Evolutionary conservation across 371 early-diverging fungal genomes (phyloP).

Genomic region (Coemansia sp.): DNA sequence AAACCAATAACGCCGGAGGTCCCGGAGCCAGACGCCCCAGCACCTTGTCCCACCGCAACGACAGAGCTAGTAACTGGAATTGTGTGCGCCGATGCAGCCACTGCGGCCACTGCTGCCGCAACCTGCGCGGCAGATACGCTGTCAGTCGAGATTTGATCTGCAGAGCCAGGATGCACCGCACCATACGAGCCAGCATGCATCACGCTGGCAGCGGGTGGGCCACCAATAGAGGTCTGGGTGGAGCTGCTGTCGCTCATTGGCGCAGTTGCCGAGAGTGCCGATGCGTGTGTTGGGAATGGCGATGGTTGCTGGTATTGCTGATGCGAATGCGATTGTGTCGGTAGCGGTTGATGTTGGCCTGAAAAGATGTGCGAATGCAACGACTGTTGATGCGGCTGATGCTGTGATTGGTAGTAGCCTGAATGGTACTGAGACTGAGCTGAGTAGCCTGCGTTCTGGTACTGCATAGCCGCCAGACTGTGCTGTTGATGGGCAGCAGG

Average conservation of each 20-base stretch:
- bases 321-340: background rate
- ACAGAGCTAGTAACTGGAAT: conserved; percentile 18
- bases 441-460: conserved; percentile 4
- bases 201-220: conserved; percentile 11
- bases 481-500: conserved; percentile 13
- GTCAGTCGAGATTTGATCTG: conserved; percentile 18
- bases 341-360: conserved; percentile 12
- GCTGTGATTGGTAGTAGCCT: conserved; percentile 30
- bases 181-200: conserved; percentile 31
- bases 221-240: conserved; percentile 21
- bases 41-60: background rate
- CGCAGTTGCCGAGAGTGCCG: conserved; percentile 29
- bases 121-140: conserved; percentile 45
- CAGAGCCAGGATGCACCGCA: conserved; percentile 5
- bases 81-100: conserved; percentile 33
- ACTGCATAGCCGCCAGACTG: conserved; percentile 23
- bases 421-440: conserved; percentile 18
- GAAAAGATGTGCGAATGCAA: conserved; percentile 6
- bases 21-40: conserved; percentile 12
- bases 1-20: conserved; percentile 7
- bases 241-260: conserved; percentile 37
- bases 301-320: conserved; percentile 25
- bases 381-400: conserved; percentile 7
- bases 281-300: conserved; percentile 26
- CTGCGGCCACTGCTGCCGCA: conserved; percentile 46